Evolutionary conservation across 345 rosid genomes (phyloP).

Genomic region (Aethionema arabicum): DNA sequence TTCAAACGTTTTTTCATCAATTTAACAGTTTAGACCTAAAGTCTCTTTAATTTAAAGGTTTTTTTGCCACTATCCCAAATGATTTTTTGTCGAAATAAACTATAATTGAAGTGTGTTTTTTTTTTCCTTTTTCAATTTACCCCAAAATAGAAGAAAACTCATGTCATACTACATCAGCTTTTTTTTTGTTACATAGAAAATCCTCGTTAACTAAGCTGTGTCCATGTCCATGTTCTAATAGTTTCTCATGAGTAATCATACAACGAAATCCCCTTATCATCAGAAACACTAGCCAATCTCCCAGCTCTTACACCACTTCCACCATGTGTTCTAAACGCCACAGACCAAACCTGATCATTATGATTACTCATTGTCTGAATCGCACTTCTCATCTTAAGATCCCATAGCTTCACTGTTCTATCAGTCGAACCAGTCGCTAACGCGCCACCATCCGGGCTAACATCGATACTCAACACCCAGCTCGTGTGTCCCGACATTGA

Average conservation of each 20-base stretch:
- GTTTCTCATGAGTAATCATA: constrained; percentile 71
- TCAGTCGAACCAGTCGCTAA: constrained; percentile 94
- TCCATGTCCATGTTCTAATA: constrained; percentile 1
- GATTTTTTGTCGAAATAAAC: too few relatives aligned
- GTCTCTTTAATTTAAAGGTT: too few relatives aligned
- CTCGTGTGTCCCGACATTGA: constrained; percentile 92
- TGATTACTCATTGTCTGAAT: constrained; percentile 93
- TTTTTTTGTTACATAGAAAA: constrained; percentile 11
- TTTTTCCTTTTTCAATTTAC: too few relatives aligned
- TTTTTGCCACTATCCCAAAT: too few relatives aligned
- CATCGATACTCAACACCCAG: constrained; percentile 93
- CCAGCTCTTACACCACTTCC: constrained; percentile 52
- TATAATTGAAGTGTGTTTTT: too few relatives aligned
- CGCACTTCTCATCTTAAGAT: constrained; percentile 86
- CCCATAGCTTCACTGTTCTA: constrained; percentile 94
- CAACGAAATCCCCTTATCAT: constrained; percentile 89
- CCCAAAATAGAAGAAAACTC: too few relatives aligned
- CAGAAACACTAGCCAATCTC: constrained; percentile 86
- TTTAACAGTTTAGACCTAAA: too few relatives aligned
- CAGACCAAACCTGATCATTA: constrained; percentile 92
- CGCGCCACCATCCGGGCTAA: constrained; percentile 86
- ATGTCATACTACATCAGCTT: too few relatives aligned
- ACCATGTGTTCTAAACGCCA: constrained; percentile 66
- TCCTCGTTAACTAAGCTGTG: constrained; percentile 2
- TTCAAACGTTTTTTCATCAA: too few relatives aligned